A percentile compares a stretch with the other conserved stretches of the same genome.
Evolutionary conservation across 78 protist genomes (phyloP).

Genomic region (Dictyostelium firmibasis): DNA sequence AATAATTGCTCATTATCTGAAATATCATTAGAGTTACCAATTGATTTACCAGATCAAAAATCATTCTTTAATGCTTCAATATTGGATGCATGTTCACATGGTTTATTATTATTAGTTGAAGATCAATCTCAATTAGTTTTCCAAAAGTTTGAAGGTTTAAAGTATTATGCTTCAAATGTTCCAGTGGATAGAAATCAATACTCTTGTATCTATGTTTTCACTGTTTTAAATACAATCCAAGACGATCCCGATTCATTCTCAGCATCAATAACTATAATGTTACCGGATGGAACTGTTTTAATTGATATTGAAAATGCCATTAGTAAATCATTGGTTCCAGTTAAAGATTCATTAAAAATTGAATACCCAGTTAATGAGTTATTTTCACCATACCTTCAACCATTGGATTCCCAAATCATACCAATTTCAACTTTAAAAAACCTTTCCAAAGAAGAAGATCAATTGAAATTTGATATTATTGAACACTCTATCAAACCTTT

Average conservation of each 20-base stretch:
- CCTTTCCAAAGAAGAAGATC: no score
- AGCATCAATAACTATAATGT: not conserved
- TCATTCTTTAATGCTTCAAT: not conserved
- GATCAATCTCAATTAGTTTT: not conserved
- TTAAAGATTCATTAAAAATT: not conserved
- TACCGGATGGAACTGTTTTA: not conserved
- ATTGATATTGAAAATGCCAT: not conserved
- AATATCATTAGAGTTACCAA: not conserved
- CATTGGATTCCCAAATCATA: not conserved
- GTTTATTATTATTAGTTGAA: not conserved
- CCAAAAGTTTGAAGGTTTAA: not conserved
- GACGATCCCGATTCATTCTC: not conserved
- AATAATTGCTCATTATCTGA: not conserved
- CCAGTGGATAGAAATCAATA: not conserved
- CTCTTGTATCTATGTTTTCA: not conserved
- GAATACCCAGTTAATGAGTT: not conserved
- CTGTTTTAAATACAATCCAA: not conserved
- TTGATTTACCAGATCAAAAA: not conserved
- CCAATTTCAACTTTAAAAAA: not conserved
- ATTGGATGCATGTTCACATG: not conserved
- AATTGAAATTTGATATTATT: no score
- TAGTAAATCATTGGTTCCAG: not conserved
- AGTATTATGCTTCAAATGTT: not conserved
- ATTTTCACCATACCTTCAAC: not conserved
- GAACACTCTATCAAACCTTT: no score